Evolutionary conservation across 495 filamentous ascomycete species (phyloP).

Genomic region (Penicillium taxi): DNA sequence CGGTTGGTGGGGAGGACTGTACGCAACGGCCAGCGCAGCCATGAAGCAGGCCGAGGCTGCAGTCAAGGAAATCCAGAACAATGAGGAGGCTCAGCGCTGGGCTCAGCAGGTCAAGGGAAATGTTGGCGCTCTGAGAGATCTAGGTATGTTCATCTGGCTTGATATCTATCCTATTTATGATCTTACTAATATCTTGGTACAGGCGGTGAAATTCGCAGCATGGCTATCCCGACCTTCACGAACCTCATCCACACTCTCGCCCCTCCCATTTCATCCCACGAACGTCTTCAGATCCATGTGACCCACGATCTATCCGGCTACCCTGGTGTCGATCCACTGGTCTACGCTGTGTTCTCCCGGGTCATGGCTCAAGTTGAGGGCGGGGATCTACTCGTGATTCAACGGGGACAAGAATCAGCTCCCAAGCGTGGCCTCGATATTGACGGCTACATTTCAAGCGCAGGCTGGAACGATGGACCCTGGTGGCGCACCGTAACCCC

Average conservation of each 20-base stretch:
- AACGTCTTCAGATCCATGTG: conserved; percentile 95
- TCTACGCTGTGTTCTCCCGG: conserved; percentile 86
- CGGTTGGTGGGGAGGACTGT: conserved; percentile 89
- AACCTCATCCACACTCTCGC: conserved; percentile 90
- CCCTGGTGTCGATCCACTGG: conserved; percentile 86
- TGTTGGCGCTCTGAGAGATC: conserved; percentile 67
- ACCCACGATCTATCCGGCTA: conserved; percentile 93
- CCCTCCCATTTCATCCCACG: conserved; percentile 93
- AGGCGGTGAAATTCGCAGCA: conserved; percentile 86
- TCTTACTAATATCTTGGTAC: conserved; percentile 14
- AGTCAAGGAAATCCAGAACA: conserved; percentile 90
- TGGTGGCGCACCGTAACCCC: conserved; percentile 78
- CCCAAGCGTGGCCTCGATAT: conserved; percentile 55
- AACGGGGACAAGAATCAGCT: conserved; percentile 78
- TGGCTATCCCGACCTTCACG: conserved; percentile 90
- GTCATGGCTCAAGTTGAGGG: conserved; percentile 99
- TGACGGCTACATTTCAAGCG: conserved; percentile 44
- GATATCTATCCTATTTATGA: neutral
- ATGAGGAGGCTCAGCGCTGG: conserved; percentile 94
- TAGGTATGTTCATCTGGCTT: conserved; percentile 56
- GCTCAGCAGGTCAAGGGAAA: conserved; percentile 91
- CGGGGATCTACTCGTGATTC: conserved; percentile 92
- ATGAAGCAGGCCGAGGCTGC: conserved; percentile 91
- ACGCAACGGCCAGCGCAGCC: conserved; percentile 60
- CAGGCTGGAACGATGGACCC: conserved; percentile 80